Evolutionary conservation across 768 basidiomycete genomes (phyloP).

Genomic region (Boletales sp.): DNA sequence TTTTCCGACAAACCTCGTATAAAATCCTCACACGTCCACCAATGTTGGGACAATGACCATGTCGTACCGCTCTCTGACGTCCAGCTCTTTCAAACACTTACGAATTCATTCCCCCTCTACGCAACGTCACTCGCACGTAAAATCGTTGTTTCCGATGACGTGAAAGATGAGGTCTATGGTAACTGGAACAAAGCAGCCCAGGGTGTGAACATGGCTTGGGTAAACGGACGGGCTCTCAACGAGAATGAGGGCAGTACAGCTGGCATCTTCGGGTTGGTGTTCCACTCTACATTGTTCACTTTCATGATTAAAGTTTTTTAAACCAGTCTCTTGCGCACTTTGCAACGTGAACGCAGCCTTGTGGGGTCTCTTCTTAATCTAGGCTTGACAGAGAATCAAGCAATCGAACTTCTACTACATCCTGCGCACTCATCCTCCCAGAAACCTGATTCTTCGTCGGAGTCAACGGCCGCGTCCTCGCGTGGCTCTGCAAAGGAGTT

Average conservation of each 20-base stretch:
- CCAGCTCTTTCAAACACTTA: constrained; percentile 52
- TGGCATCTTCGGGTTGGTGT: constrained; percentile 47
- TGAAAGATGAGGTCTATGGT: constrained; percentile 52
- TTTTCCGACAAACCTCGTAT: constrained; percentile 50
- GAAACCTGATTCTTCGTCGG: constrained; percentile 26
- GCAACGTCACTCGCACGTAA: constrained; percentile 70
- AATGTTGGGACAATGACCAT: constrained; percentile 17
- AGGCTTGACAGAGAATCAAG: constrained; percentile 61
- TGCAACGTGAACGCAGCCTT: constrained; percentile 68
- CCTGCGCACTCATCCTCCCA: constrained; percentile 51
- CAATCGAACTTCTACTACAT: constrained; percentile 72
- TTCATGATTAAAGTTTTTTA: constrained; percentile 3
- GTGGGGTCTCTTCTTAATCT: constrained; percentile 57
- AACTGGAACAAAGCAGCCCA: constrained; percentile 53
- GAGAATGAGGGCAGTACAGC: constrained; percentile 62
- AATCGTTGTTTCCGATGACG: constrained; percentile 46
- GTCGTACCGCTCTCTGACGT: constrained; percentile 12
- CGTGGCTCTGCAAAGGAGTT: constrained; percentile 11
- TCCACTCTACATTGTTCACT: neutral
- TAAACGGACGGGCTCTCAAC: constrained; percentile 69
- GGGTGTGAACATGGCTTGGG: constrained; percentile 63
- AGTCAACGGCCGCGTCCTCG: neutral
- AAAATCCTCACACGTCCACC: constrained; percentile 17
- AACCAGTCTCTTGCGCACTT: constrained; percentile 56
- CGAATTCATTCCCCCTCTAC: constrained; percentile 90